Evolutionary conservation across 1,139 yeast species (phyloP).

Genomic region (Magnusiomyces paraingens): DNA sequence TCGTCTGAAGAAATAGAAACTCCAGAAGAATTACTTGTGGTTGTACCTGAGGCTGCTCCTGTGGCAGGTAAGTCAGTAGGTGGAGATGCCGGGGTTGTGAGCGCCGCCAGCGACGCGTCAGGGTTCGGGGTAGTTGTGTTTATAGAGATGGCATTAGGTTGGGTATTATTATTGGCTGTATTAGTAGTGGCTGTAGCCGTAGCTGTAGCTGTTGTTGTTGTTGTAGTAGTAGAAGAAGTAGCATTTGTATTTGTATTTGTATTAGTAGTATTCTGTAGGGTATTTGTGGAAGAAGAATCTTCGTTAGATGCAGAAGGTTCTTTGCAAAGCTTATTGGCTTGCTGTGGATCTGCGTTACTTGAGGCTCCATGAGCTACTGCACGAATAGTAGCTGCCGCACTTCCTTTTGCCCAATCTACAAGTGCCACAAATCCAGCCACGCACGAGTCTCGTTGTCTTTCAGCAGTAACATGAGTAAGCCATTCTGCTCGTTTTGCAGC

Average conservation of each 20-base stretch:
- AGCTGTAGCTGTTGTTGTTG: constrained; percentile 3
- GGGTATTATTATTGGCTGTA: background rate
- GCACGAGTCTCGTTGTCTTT: constrained; percentile 28
- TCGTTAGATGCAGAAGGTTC: constrained; percentile 11
- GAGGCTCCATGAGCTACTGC: constrained; percentile 25
- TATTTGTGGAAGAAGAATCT: constrained; percentile 13
- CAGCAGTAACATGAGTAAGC: background rate
- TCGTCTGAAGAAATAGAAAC: too few relatives aligned
- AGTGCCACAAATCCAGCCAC: constrained; percentile 34
- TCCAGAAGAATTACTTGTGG: too few relatives aligned
- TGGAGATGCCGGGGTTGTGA: too few relatives aligned
- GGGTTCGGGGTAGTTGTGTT: too few relatives aligned
- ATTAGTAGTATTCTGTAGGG: too few relatives aligned
- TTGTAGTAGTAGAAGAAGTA: background rate
- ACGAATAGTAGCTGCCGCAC: constrained; percentile 37
- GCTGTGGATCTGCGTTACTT: constrained; percentile 4
- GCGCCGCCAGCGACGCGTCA: too few relatives aligned
- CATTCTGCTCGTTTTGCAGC: background rate
- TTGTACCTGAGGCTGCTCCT: too few relatives aligned
- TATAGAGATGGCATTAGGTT: too few relatives aligned
- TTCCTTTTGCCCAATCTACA: constrained; percentile 45
- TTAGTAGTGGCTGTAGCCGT: constrained; percentile 8
- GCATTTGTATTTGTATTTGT: background rate
- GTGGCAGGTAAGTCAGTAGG: too few relatives aligned
- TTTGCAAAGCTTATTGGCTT: constrained; percentile 25